These are phyloP conservation scores for Cryptosporidium viatorum DNA, from an alignment of 169 alveolate genomes.

Conservation along the genomic window DNA sequence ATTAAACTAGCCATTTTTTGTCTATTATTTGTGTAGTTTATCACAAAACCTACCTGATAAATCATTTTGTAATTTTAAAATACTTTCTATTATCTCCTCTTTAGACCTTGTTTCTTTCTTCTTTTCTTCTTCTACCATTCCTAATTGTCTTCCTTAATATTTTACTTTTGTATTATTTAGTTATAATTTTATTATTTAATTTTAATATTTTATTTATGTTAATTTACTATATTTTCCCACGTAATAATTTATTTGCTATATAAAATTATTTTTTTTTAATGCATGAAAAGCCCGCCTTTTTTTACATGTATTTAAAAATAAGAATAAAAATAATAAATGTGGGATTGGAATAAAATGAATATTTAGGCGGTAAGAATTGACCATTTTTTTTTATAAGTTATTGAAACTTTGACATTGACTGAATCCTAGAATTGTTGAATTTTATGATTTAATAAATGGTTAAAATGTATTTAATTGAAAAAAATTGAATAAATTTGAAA, in stretches of 20 bases:
- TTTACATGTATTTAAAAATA: not conserved
- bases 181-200: no score
- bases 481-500: not conserved
- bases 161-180: no score
- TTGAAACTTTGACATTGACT: no score
- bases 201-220: no score
- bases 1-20: not conserved
- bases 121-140: not conserved
- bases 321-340: not conserved
- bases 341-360: not conserved
- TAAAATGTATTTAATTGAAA: no score
- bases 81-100: slow-evolving; percentile 30
- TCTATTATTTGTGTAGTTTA: not conserved
- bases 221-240: not conserved
- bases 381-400: not conserved
- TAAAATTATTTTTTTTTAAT: not conserved
- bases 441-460: no score
- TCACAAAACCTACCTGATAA: slow-evolving; percentile 26
- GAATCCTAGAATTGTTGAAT: no score
- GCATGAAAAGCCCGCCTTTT: slow-evolving; percentile 5
- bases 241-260: no score
- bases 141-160: not conserved
- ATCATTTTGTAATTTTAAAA: slow-evolving; percentile 17
- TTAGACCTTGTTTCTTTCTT: not conserved
- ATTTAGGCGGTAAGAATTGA: not conserved